Evolutionary conservation across 2,329 filamentous ascomycete species (phyloP).

Genomic region (Immersiporthe knoxdaviesiana): DNA sequence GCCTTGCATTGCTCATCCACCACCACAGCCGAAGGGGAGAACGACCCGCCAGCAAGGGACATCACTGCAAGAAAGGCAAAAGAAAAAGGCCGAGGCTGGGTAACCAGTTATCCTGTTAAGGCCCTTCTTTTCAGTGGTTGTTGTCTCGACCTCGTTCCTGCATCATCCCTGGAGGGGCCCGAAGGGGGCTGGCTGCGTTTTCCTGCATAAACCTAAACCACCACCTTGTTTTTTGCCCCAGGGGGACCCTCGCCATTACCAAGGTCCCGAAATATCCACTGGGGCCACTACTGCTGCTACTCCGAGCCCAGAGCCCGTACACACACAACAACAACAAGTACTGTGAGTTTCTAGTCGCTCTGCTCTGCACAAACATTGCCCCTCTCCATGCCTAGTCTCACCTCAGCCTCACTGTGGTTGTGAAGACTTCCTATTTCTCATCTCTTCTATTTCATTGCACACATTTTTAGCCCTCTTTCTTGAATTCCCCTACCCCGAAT

Average conservation of each 20-base stretch:
- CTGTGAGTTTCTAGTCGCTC: slow-evolving; percentile 22
- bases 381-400: slow-evolving; percentile 11
- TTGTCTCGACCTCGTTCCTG: slow-evolving; percentile 18
- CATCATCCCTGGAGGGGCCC: slow-evolving; percentile 25
- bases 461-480: not conserved
- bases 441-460: slow-evolving; percentile 9
- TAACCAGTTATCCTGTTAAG: not conserved
- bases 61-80: not conserved
- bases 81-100: not conserved
- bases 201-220: slow-evolving; percentile 18
- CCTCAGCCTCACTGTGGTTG: slow-evolving; percentile 15
- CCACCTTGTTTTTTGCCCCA: slow-evolving; percentile 12
- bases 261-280: slow-evolving; percentile 13
- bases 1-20: slow-evolving; percentile 14
- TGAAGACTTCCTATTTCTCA: not conserved
- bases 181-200: slow-evolving; percentile 18
- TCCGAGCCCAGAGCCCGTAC: slow-evolving; percentile 24
- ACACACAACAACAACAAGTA: slow-evolving; percentile 16
- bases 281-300: slow-evolving; percentile 12
- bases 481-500: not conserved
- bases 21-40: slow-evolving; percentile 1
- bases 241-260: slow-evolving; percentile 26
- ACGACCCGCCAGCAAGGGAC: slow-evolving; percentile 4
- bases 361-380: slow-evolving; percentile 24
- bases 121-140: slow-evolving; percentile 22